Base-by-base conservation (phyloP, 768 basidiomycete genomes). In the Austroboletus festivus region DNA sequence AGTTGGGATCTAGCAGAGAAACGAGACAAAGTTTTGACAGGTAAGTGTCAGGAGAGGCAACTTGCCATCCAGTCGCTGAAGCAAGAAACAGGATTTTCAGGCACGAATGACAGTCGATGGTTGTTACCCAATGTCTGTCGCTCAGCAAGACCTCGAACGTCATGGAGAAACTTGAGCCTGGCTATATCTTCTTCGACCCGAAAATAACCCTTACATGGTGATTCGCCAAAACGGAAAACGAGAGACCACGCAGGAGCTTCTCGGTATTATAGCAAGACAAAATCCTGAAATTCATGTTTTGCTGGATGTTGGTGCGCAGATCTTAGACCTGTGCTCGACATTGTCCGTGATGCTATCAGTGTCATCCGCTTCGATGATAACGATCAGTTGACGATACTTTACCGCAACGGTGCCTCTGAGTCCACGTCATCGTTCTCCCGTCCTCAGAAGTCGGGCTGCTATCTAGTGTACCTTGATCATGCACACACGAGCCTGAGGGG, bases 281-380 rank as follows among this genome's bases (percentile, higher is more conserved):
- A 4, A 13, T 7, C 31, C 31, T 10, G 31, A 58, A n/a, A 63
- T 78, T n/a, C 64, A 63, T 22, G 73, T 79, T 16, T 59, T 80
- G 22, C 59, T 80, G 4, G 78, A 80, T 48, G 75, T 79, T 20
- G 78, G 79, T 3, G 78, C 79, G 1, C 78, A 80, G 51, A 73
- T 80, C 57, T 61, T 80, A 13, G 76, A 79, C 33, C 52, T 76
- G 38, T 61, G 57, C 39, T 59, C 4, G 22, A 31, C 4, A 58
- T 63, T 10, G 44, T 40, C 4, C 47, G 52, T 5, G 51, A 67
- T 21, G 51, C 70, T 1, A 53, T 62, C 13, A 13, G 13, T 33
- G 13, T 13, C 31, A 33, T 33, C 31, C 15, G 15, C 15, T 33
- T 33, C 31, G 13, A 33, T 13, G 31, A 33, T 4, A 15, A 33